phyloP scores from a whole-genome alignment of 2,329 filamentous ascomycete genomes.

The Claviceps lovelessii region DNA sequence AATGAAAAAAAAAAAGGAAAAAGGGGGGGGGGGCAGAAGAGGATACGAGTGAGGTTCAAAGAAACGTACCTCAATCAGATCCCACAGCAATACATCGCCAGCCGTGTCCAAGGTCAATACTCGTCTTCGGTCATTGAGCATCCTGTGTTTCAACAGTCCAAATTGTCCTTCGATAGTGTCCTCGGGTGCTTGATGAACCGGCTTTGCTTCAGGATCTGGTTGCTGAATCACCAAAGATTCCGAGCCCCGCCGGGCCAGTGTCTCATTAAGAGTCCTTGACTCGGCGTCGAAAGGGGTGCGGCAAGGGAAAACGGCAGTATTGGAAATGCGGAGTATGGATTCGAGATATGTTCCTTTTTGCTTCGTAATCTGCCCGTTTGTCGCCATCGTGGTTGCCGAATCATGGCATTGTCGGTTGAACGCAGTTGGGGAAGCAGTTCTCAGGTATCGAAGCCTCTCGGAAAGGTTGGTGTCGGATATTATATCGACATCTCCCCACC shows the following conservation, averaged over 20 bases:
- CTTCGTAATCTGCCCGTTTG: slow-evolving; percentile 19
- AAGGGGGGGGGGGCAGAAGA: neutral
- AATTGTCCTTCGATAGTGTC: slow-evolving; percentile 91
- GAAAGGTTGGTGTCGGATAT: slow-evolving; percentile 54
- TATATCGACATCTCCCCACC: slow-evolving; percentile 79
- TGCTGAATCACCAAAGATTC: slow-evolving; percentile 16
- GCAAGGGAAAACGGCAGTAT: slow-evolving; percentile 62
- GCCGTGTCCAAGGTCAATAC: slow-evolving; percentile 89
- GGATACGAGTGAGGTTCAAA: neutral
- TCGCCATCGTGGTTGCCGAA: slow-evolving; percentile 17
- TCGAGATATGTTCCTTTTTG: slow-evolving; percentile 60
- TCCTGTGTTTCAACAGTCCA: slow-evolving; percentile 80
- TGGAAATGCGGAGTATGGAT: slow-evolving; percentile 69
- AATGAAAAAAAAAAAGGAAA: no score
- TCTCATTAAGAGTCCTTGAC: slow-evolving; percentile 33
- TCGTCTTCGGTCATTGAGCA: slow-evolving; percentile 79
- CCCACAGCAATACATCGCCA: slow-evolving; percentile 89
- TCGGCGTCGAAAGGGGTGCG: slow-evolving; percentile 40
- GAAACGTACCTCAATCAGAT: slow-evolving; percentile 59
- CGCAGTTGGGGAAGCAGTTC: slow-evolving; percentile 32
- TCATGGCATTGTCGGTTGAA: slow-evolving; percentile 21
- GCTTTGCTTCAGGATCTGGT: slow-evolving; percentile 29
- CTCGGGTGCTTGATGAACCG: slow-evolving; percentile 53
- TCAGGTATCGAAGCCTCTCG: slow-evolving; percentile 34
- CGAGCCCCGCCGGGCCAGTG: slow-evolving; percentile 25